phyloP scores from a whole-genome alignment of 192 early-diverging fungal species.

The Linnemannia schmuckeri region DNA sequence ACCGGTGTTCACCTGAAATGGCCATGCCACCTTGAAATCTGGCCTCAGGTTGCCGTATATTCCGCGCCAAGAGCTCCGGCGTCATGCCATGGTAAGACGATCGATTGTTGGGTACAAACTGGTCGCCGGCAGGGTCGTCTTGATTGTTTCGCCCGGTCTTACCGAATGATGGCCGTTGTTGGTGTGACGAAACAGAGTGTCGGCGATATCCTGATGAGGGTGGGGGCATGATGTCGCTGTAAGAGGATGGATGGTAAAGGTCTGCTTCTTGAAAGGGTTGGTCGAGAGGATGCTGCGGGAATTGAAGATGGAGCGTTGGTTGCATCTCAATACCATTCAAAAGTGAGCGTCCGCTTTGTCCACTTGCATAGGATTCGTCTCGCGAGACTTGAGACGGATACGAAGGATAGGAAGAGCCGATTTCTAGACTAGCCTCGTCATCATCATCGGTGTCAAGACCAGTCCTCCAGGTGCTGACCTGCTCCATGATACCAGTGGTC shows the following conservation, averaged over 20 bases:
- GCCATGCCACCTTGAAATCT: constrained; percentile 25
- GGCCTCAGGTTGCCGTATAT: constrained; percentile 25
- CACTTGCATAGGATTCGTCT: constrained; percentile 26
- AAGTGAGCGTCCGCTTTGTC: constrained; percentile 25
- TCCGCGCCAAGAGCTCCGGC: constrained; percentile 31
- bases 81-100: constrained; percentile 29
- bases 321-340: constrained; percentile 51
- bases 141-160: constrained; percentile 24
- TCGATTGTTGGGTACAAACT: constrained; percentile 41
- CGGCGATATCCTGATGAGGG: constrained; percentile 45
- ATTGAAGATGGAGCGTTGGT: constrained; percentile 49
- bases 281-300: constrained; percentile 51
- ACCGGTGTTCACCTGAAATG: background rate
- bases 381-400: constrained; percentile 43
- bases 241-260: background rate
- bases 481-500: constrained; percentile 54
- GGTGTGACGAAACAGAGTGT: constrained; percentile 43
- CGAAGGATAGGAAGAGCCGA: constrained; percentile 43
- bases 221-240: constrained; percentile 48
- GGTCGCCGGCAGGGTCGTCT: constrained; percentile 40
- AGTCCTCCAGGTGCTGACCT: constrained; percentile 55
- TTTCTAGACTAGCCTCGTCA: constrained; percentile 51
- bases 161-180: constrained; percentile 8
- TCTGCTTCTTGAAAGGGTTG: constrained; percentile 14
- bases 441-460: constrained; percentile 51